Evolutionary conservation across 1,284 basidiomycete genomes (phyloP).

Genomic region (Pascua guehoae): DNA sequence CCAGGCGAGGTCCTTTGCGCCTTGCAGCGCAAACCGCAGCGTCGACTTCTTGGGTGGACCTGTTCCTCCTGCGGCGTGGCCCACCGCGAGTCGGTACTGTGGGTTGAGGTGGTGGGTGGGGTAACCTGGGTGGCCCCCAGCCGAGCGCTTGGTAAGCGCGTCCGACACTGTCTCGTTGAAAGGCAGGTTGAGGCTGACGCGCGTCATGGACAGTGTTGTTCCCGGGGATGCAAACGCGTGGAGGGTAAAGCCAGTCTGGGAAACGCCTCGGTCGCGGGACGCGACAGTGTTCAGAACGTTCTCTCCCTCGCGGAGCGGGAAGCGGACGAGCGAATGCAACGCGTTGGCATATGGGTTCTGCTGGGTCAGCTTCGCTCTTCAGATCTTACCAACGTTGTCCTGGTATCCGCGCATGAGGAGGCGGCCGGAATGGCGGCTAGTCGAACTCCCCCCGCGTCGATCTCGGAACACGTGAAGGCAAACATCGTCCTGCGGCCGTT

Average conservation of each 20-base stretch:
- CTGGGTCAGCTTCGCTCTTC: background rate
- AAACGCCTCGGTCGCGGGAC: constrained; percentile 34
- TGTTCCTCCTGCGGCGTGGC: background rate
- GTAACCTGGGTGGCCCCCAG: constrained; percentile 76
- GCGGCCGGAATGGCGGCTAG: background rate
- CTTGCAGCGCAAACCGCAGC: constrained; percentile 58
- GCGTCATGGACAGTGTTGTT: constrained; percentile 24
- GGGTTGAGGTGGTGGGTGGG: constrained; percentile 86
- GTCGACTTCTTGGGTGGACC: constrained; percentile 46
- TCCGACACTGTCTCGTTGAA: constrained; percentile 48
- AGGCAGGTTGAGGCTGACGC: constrained; percentile 29
- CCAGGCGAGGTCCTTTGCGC: constrained; percentile 65
- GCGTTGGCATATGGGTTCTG: constrained; percentile 64
- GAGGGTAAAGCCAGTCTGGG: constrained; percentile 41
- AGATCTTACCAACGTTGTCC: constrained; percentile 5
- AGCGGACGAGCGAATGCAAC: constrained; percentile 62
- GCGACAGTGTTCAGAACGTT: constrained; percentile 31
- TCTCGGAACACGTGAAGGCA: constrained; percentile 59
- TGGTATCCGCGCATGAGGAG: constrained; percentile 5
- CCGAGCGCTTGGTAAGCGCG: constrained; percentile 63
- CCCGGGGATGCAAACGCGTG: constrained; percentile 30
- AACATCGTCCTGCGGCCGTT: constrained; percentile 62
- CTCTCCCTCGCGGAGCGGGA: constrained; percentile 21
- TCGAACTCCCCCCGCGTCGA: constrained; percentile 7
- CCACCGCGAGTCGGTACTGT: constrained; percentile 70